Conservation (phyloP, 371 early-diverging fungal genomes). For the Mortierella sp. region DNA sequence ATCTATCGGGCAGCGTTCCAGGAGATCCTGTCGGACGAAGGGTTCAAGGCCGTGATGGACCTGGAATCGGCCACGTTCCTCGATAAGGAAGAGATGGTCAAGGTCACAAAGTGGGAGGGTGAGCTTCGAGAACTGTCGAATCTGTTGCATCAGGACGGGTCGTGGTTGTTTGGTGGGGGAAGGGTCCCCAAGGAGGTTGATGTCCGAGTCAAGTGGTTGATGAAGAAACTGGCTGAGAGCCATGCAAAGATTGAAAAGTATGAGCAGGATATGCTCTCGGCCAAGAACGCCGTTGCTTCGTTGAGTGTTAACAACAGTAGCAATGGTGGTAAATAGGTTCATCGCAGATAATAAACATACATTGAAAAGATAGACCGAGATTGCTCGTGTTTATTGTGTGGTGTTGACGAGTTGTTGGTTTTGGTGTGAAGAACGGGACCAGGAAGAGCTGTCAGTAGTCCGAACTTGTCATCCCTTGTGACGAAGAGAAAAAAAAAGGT, state of each 20-base stretch:
- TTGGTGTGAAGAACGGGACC: too few species aligned
- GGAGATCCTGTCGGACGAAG: conserved; percentile 74
- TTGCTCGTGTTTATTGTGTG: not conserved
- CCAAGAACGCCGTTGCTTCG: conserved; percentile 61
- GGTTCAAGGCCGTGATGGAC: conserved; percentile 86
- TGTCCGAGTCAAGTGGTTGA: conserved; percentile 67
- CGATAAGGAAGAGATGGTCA: conserved; percentile 74
- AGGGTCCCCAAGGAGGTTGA: conserved; percentile 69
- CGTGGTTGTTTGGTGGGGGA: conserved; percentile 61
- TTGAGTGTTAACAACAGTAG: not conserved
- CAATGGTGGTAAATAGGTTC: not conserved
- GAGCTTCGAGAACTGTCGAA: conserved; percentile 72
- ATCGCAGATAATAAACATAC: not conserved
- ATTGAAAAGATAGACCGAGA: not conserved
- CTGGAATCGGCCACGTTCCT: conserved; percentile 78
- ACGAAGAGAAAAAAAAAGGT: not conserved
- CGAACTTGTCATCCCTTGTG: not conserved
- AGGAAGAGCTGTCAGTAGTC: too few species aligned
- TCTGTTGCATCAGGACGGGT: conserved; percentile 55
- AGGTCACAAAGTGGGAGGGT: conserved; percentile 77
- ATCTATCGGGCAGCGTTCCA: conserved; percentile 84
- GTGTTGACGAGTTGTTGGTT: too few species aligned
- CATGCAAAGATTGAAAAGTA: conserved; percentile 68
- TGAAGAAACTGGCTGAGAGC: conserved; percentile 64
- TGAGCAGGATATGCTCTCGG: conserved; percentile 61